A percentile compares a stretch with the other conserved stretches of the same genome.
Conservation (phyloP, 148 eudicot genomes). For the Cornus kousa region DNA sequence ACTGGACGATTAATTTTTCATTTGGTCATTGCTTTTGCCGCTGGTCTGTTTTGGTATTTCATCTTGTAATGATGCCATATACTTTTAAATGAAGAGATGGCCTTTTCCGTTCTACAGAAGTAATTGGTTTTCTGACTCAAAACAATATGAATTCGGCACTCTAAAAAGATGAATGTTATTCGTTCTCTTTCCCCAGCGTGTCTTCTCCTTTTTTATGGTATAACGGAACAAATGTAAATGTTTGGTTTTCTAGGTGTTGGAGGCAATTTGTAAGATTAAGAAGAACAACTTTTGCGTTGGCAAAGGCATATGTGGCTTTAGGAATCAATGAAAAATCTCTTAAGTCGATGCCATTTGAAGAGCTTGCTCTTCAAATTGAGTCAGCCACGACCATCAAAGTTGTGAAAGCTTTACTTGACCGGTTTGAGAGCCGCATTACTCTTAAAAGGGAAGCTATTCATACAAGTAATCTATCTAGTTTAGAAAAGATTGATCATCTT, state of each 20-base stretch:
- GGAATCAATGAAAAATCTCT: constrained; percentile 33
- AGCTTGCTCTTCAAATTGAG: constrained; percentile 42
- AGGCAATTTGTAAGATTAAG: constrained; percentile 29
- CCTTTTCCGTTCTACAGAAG: background rate
- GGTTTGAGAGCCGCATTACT: constrained; percentile 38
- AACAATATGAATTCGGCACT: background rate
- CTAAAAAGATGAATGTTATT: background rate
- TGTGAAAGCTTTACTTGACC: constrained; percentile 36
- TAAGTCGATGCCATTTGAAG: constrained; percentile 46
- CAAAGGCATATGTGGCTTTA: constrained; percentile 29
- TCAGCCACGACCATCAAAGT: constrained; percentile 28
- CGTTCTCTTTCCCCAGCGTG: background rate
- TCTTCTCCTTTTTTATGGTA: background rate
- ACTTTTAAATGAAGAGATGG: background rate
- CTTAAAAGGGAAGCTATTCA: constrained; percentile 19
- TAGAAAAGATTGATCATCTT: constrained; percentile 51
- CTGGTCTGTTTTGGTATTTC: background rate
- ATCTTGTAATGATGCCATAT: too few relatives aligned
- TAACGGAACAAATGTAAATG: too few relatives aligned
- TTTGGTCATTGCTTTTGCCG: background rate
- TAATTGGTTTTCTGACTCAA: background rate
- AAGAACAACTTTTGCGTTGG: constrained; percentile 40
- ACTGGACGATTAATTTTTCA: background rate
- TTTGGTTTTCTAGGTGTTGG: constrained; percentile 31
- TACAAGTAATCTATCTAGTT: constrained; percentile 16